Evolutionary conservation across 495 filamentous ascomycete genomes (phyloP), one percentile per base, ranked within the genome.

Genomic region (Monascus purpureus): DNA sequence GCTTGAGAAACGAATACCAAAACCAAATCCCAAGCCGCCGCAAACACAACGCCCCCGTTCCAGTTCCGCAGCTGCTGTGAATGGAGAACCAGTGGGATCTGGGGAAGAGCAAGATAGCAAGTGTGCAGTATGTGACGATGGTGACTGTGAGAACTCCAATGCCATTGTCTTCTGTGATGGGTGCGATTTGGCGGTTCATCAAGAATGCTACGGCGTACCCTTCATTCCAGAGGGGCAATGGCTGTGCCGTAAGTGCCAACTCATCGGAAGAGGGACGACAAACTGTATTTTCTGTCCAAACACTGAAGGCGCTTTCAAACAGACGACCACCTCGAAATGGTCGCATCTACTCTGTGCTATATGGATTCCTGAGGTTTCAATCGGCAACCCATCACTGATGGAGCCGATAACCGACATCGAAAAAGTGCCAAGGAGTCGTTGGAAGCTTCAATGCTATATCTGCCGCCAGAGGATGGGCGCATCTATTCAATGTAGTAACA

Each of bases 81-180:
- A 90, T 56, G 85, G 86, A 19, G 88, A 93, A 53, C 75, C 77
- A 13, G 75, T 75, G 33, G 82, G 63, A 4, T 55, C 73, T 2
- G 86, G 85, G 15, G 90, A 94, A 51, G 90, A 96, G 47, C 88
- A 93, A 46, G 90, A 96, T 43, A 93, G 75, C 50, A 96, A 95
- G 52, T 99, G 90, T 46, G 88, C 82, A 18, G 92, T 99, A 29
- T 99, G 90, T 42, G 90, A 96, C 49, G 90, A 96, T 49, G 92
- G 90, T 17, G 90, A 99, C 46, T 96, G 92, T 45, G 90, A 96
- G 58, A 99, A 96, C 50, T 85, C 87, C n/a, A 99, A 99, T 53
- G 92, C 90, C 5, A 99, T 99, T 46, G 92, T 99, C 14, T 99
- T 97, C 56, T 99, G 90, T 44, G 90, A 99, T 49, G 92, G 90